phyloP scores from a whole-genome alignment of 139 green algal genomes.

The Chlorella sp. region DNA sequence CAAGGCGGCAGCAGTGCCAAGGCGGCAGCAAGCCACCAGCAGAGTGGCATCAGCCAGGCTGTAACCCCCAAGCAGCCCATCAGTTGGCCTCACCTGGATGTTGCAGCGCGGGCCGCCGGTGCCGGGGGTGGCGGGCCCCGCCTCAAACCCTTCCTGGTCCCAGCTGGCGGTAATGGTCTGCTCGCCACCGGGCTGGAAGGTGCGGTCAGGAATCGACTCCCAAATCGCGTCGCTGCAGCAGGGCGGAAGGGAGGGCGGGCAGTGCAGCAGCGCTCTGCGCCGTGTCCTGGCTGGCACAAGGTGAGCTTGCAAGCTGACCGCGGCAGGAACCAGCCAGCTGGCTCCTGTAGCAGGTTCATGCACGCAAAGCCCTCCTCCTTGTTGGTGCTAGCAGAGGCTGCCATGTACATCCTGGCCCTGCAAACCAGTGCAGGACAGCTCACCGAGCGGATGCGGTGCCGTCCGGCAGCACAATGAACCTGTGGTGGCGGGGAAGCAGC shows the following conservation, averaged over 20 bases:
- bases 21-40: too few relatives aligned
- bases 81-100: background rate
- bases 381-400: too few relatives aligned
- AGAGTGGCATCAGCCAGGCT: too few relatives aligned
- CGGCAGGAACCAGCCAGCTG: too few relatives aligned
- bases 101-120: background rate
- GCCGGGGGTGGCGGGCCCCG: background rate
- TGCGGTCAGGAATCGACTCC: conserved; percentile 5
- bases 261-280: too few relatives aligned
- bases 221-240: background rate
- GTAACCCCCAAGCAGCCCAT: too few relatives aligned
- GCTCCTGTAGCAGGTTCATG: too few relatives aligned
- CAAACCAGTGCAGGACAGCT: background rate
- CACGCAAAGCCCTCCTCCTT: too few relatives aligned
- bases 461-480: background rate
- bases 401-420: too few relatives aligned
- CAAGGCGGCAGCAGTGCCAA: background rate
- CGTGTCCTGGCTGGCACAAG: too few relatives aligned
- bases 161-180: conserved; percentile 11
- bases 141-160: conserved; percentile 5
- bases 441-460: background rate
- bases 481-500: background rate
- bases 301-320: too few relatives aligned
- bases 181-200: background rate
- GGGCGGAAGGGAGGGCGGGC: too few relatives aligned